phyloP scores from a whole-genome alignment of 768 basidiomycete species.

The Ramaria sp. region DNA sequence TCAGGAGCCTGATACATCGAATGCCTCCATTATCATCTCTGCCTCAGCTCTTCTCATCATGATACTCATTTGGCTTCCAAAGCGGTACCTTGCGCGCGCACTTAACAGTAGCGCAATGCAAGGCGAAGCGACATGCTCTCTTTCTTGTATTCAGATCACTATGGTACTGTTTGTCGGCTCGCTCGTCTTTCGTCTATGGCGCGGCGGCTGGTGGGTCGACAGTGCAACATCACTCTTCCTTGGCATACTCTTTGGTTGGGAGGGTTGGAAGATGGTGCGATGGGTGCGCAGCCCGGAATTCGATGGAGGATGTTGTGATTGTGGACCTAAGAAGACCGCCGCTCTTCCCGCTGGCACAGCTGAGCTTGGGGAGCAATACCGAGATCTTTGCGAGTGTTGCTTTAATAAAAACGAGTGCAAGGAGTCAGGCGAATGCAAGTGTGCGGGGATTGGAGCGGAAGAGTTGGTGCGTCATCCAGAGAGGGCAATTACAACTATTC shows the following conservation, averaged over 20 bases:
- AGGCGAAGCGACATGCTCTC: constrained; percentile 34
- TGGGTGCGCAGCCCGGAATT: constrained; percentile 28
- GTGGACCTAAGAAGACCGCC: constrained; percentile 9
- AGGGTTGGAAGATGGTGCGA: constrained; percentile 32
- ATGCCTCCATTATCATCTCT: constrained; percentile 33
- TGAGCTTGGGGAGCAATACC: constrained; percentile 1
- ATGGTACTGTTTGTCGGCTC: constrained; percentile 32
- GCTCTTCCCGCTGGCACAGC: not conserved
- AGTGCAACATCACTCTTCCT: constrained; percentile 31
- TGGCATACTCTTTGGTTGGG: constrained; percentile 33
- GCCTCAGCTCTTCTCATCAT: constrained; percentile 29
- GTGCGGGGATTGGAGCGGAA: not conserved
- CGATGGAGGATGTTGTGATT: constrained; percentile 28
- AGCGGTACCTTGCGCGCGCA: constrained; percentile 33
- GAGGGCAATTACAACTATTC: no score
- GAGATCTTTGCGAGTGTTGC: constrained; percentile 12
- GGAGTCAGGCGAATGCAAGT: not conserved
- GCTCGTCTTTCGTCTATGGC: constrained; percentile 29
- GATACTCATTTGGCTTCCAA: constrained; percentile 32
- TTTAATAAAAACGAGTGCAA: constrained; percentile 9
- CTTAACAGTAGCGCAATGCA: constrained; percentile 35
- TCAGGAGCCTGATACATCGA: constrained; percentile 27
- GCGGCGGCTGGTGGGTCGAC: constrained; percentile 41
- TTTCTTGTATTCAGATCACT: constrained; percentile 35
- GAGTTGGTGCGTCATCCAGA: no score